Evolutionary conservation across 768 basidiomycete species (phyloP).

Genomic region (Pulveroboletus sp.): DNA sequence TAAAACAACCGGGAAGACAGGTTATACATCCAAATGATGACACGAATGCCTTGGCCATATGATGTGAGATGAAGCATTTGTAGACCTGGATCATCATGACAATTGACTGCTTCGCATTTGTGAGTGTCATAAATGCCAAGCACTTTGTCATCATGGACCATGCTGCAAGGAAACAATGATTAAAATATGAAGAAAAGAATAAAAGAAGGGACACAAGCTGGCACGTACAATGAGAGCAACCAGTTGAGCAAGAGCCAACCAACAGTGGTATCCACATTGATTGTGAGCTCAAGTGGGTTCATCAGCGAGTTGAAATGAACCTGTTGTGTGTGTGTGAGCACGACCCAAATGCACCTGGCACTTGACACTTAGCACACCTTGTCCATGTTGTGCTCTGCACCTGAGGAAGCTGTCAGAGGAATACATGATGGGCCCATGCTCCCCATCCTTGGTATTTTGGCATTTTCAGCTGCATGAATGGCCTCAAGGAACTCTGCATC

Average conservation of each 20-base stretch:
- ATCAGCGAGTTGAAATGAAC: slow-evolving; percentile 96
- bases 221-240: slow-evolving; percentile 77
- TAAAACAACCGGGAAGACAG: slow-evolving; percentile 98
- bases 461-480: too few species aligned
- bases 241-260: slow-evolving; percentile 84
- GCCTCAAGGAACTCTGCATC: too few species aligned
- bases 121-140: slow-evolving; percentile 83
- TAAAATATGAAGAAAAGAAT: background rate
- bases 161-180: slow-evolving; percentile 44
- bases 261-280: slow-evolving; percentile 95
- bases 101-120: slow-evolving; percentile 92
- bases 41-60: slow-evolving; percentile 98
- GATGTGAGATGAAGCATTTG: slow-evolving; percentile 99
- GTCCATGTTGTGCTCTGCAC: too few species aligned
- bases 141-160: slow-evolving; percentile 95
- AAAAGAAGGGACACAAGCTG: too few species aligned
- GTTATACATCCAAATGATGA: slow-evolving; percentile 95
- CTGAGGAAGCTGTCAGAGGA: too few species aligned
- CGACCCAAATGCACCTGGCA: too few species aligned
- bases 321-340: too few species aligned
- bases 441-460: too few species aligned
- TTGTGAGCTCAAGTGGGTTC: slow-evolving; percentile 91
- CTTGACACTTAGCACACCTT: too few species aligned
- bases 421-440: too few species aligned
- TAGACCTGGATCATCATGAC: slow-evolving; percentile 99